These are phyloP conservation scores for Collybiopsis luxurians DNA, from an alignment of 768 basidiomycete species.

Conservation along the genomic window DNA sequence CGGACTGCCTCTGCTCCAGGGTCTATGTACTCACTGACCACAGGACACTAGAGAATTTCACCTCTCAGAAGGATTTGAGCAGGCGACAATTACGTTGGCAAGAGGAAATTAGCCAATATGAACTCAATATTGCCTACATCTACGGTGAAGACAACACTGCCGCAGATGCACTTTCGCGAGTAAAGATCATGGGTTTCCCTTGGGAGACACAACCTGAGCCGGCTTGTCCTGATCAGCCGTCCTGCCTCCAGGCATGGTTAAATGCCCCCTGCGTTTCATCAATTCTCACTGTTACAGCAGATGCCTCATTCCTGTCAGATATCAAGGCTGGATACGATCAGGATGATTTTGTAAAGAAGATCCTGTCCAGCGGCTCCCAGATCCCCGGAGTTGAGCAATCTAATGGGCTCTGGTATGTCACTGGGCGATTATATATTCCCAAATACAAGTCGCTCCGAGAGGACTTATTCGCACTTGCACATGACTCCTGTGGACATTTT, in stretches of 20 bases:
- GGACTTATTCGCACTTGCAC: slow-evolving; percentile 13
- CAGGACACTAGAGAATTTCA: slow-evolving; percentile 25
- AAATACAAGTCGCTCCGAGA: background rate
- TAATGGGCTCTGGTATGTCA: slow-evolving; percentile 5
- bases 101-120: slow-evolving; percentile 25
- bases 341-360: background rate
- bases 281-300: background rate
- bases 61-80: slow-evolving; percentile 22
- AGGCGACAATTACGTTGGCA: slow-evolving; percentile 24
- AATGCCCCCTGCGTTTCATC: background rate
- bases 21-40: slow-evolving; percentile 30
- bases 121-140: slow-evolving; percentile 26
- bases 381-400: background rate
- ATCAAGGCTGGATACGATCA: background rate
- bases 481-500: slow-evolving; percentile 15
- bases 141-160: slow-evolving; percentile 23
- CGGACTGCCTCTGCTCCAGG: slow-evolving; percentile 12
- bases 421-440: slow-evolving; percentile 4
- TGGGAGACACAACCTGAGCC: background rate
- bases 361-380: background rate
- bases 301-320: background rate
- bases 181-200: background rate
- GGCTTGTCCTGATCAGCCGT: background rate
- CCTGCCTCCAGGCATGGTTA: background rate
- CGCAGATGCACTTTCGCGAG: slow-evolving; percentile 27